These are phyloP conservation scores for Strobilomyces dryophilus DNA, from an alignment of 768 basidiomycete genomes.

Conservation along the genomic window DNA sequence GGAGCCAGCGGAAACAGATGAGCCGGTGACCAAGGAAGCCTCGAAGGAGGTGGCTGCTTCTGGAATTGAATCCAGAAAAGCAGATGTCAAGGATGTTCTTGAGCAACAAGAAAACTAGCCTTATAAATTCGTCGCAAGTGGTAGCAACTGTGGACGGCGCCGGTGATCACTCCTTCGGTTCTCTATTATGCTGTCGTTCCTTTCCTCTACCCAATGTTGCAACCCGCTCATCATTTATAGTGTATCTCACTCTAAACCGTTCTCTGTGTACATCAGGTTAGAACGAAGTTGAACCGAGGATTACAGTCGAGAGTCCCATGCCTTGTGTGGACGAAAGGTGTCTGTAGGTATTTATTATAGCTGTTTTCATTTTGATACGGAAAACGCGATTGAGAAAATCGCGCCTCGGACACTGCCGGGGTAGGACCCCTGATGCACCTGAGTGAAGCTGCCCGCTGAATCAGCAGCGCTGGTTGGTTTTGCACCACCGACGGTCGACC, in stretches of 20 bases:
- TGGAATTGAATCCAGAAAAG: conserved; percentile 5
- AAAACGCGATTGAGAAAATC: no score
- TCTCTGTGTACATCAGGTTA: conserved; percentile 17
- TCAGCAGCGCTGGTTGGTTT: no score
- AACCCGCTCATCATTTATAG: conserved; percentile 7
- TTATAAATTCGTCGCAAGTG: neutral
- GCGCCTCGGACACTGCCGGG: no score
- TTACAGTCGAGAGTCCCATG: neutral
- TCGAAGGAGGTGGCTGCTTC: conserved; percentile 1
- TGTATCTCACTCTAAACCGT: conserved; percentile 11
- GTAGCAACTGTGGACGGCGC: neutral
- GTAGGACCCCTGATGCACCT: no score
- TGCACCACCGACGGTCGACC: no score
- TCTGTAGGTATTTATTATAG: neutral
- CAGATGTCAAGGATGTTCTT: neutral
- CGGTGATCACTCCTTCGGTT: neutral
- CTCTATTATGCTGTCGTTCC: conserved; percentile 2
- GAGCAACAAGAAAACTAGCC: conserved; percentile 3
- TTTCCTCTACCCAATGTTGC: neutral
- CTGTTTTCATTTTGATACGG: no score
- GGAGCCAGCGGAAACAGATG: conserved; percentile 16
- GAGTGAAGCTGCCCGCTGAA: no score
- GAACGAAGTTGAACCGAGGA: neutral
- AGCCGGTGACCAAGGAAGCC: neutral
- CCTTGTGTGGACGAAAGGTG: neutral